A percentile compares a stretch with the other conserved stretches of the same genome.
phyloP scores from a whole-genome alignment of 2,329 filamentous ascomycete genomes.

The Alternaria atra region DNA sequence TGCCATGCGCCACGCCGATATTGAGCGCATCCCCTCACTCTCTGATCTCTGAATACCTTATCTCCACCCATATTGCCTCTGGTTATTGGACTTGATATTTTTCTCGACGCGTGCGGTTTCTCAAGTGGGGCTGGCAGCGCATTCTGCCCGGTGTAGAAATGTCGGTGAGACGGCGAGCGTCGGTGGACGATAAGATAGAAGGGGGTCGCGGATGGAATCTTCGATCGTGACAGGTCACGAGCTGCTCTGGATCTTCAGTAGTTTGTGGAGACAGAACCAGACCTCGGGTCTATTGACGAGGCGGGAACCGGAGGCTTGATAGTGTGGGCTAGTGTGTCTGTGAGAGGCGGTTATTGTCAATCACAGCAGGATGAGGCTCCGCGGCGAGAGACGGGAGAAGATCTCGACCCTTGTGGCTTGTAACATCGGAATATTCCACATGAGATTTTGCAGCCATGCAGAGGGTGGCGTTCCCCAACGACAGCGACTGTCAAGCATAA shows the following conservation, averaged over 20 bases:
- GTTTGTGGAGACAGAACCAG: constrained; percentile 17
- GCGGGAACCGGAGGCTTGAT: constrained; percentile 19
- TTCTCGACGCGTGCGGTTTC: constrained; percentile 15
- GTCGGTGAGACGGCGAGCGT: constrained; percentile 38
- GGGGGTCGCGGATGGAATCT: constrained; percentile 1
- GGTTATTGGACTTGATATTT: constrained; percentile 23
- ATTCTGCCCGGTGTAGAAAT: constrained; percentile 38
- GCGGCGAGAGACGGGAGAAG: constrained; percentile 21
- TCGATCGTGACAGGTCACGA: constrained; percentile 10
- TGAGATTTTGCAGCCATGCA: constrained; percentile 22
- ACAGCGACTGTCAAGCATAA: constrained; percentile 7
- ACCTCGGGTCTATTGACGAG: constrained; percentile 17
- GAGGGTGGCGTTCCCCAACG: constrained; percentile 14
- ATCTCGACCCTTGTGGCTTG: constrained; percentile 24
- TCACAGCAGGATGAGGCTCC: constrained; percentile 8
- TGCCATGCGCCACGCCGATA: constrained; percentile 31
- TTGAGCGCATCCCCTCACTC: constrained; percentile 25
- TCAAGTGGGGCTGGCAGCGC: constrained; percentile 27
- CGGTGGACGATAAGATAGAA: constrained; percentile 14
- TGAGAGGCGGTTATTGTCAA: constrained; percentile 30
- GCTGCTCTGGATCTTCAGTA: constrained; percentile 15
- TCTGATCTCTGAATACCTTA: constrained; percentile 14
- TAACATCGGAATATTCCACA: constrained; percentile 19
- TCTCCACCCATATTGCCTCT: constrained; percentile 39
- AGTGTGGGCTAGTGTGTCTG: constrained; percentile 18